Conservation (phyloP, 2,329 filamentous ascomycete species). For the Calonectria crousiana region DNA sequence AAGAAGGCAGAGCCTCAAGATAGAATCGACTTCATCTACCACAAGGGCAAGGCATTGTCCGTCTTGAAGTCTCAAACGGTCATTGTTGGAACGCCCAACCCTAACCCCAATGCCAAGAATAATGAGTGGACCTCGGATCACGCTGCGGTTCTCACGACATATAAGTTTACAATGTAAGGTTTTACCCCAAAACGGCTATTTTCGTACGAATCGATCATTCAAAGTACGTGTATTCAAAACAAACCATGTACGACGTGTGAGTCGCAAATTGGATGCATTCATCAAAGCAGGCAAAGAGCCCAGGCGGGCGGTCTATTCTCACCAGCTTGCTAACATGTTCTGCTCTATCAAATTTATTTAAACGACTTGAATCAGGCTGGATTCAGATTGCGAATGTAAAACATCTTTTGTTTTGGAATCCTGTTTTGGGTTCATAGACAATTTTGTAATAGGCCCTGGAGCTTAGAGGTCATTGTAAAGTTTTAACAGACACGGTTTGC, state of each 20-base stretch:
- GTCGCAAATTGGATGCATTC: too few species aligned
- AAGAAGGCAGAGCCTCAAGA: constrained; percentile 56
- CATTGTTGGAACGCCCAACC: constrained; percentile 50
- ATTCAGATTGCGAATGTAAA: background rate
- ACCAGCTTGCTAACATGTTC: background rate
- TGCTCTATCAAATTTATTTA: background rate
- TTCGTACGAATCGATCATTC: background rate
- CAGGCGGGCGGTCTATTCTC: background rate
- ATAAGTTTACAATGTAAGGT: constrained; percentile 23
- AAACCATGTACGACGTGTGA: too few species aligned
- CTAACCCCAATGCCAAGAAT: constrained; percentile 49
- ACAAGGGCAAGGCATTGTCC: constrained; percentile 49
- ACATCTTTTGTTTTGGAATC: background rate
- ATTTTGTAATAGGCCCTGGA: background rate
- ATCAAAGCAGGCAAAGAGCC: background rate
- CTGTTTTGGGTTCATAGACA: background rate
- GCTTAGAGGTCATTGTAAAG: background rate
- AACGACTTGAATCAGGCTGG: background rate
- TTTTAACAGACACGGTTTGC: background rate
- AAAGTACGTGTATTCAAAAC: too few species aligned
- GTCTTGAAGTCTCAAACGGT: constrained; percentile 46
- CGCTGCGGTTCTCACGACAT: constrained; percentile 49
- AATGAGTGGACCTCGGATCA: constrained; percentile 60
- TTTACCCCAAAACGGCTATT: background rate
- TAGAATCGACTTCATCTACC: constrained; percentile 58